Evolutionary conservation across 2,329 filamentous ascomycete genomes (phyloP).

Genomic region (Monosporascus ibericus): DNA sequence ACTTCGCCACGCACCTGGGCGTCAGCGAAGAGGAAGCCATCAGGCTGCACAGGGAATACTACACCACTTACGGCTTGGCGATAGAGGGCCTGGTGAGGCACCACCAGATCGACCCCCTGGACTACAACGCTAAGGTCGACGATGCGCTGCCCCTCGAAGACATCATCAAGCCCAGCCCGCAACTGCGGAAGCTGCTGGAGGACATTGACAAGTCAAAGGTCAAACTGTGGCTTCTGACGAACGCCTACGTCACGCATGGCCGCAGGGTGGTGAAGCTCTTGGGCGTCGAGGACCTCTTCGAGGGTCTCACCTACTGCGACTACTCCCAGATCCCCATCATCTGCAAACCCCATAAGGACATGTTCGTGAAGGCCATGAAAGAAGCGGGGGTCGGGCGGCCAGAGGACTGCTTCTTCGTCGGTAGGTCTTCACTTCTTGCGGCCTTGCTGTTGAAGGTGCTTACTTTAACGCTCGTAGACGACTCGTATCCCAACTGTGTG

Average conservation of each 20-base stretch:
- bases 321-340: slow-evolving; percentile 68
- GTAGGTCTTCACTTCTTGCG: slow-evolving; percentile 46
- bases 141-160: slow-evolving; percentile 85
- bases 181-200: slow-evolving; percentile 68
- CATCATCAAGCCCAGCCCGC: slow-evolving; percentile 72
- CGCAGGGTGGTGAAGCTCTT: slow-evolving; percentile 75
- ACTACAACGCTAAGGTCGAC: slow-evolving; percentile 92
- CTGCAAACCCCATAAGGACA: slow-evolving; percentile 79
- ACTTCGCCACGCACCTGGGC: slow-evolving; percentile 63
- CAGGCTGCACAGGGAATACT: slow-evolving; percentile 84
- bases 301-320: slow-evolving; percentile 92
- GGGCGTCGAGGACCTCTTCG: slow-evolving; percentile 81
- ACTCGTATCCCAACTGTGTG: slow-evolving; percentile 77
- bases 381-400: slow-evolving; percentile 66
- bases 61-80: slow-evolving; percentile 92
- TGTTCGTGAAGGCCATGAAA: slow-evolving; percentile 84
- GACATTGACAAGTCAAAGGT: slow-evolving; percentile 81
- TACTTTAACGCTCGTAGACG: slow-evolving; percentile 52
- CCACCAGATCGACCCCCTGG: slow-evolving; percentile 90
- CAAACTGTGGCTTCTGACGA: slow-evolving; percentile 90
- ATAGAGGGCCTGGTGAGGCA: slow-evolving; percentile 91
- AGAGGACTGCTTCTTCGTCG: slow-evolving; percentile 85
- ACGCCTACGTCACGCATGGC: slow-evolving; percentile 88
- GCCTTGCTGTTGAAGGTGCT: slow-evolving; percentile 1
- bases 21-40: slow-evolving; percentile 73